Conservation (phyloP, 1,284 basidiomycete species). For the Melanopsichium pennsylvanicum region DNA sequence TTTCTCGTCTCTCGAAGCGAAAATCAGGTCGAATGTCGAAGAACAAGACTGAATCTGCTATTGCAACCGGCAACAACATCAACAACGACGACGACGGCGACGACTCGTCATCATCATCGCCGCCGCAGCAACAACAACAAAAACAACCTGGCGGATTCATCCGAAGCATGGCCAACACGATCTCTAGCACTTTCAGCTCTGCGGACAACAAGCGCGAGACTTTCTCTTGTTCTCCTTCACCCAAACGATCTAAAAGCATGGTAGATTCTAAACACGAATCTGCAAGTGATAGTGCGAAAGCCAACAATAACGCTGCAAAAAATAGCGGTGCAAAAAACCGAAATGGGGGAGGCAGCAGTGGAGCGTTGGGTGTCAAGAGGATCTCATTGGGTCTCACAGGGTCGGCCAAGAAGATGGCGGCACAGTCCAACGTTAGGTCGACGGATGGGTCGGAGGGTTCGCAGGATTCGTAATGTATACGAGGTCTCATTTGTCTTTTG, state of each 20-base stretch:
- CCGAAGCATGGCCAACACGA: slow-evolving; percentile 38
- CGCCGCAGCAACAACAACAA: slow-evolving; percentile 1
- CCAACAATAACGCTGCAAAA: slow-evolving; percentile 5
- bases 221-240: slow-evolving; percentile 30
- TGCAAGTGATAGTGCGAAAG: slow-evolving; percentile 2
- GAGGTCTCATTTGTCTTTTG: no score
- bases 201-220: slow-evolving; percentile 17
- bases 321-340: slow-evolving; percentile 15
- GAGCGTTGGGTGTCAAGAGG: slow-evolving; percentile 36
- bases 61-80: slow-evolving; percentile 6
- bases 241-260: slow-evolving; percentile 17
- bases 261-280: slow-evolving; percentile 7
- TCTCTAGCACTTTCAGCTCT: slow-evolving; percentile 33
- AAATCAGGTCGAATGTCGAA: slow-evolving; percentile 32
- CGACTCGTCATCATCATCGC: no score
- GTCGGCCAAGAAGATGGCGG: slow-evolving; percentile 44
- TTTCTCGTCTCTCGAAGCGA: slow-evolving; percentile 43
- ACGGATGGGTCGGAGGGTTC: slow-evolving; percentile 23
- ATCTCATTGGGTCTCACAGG: slow-evolving; percentile 42
- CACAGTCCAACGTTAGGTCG: slow-evolving; percentile 32
- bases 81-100: no score
- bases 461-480: slow-evolving; percentile 27
- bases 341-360: slow-evolving; percentile 17
- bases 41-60: slow-evolving; percentile 15
- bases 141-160: slow-evolving; percentile 37